Conservation (phyloP, 1,284 basidiomycete genomes). For the Volvariella volvacea region DNA sequence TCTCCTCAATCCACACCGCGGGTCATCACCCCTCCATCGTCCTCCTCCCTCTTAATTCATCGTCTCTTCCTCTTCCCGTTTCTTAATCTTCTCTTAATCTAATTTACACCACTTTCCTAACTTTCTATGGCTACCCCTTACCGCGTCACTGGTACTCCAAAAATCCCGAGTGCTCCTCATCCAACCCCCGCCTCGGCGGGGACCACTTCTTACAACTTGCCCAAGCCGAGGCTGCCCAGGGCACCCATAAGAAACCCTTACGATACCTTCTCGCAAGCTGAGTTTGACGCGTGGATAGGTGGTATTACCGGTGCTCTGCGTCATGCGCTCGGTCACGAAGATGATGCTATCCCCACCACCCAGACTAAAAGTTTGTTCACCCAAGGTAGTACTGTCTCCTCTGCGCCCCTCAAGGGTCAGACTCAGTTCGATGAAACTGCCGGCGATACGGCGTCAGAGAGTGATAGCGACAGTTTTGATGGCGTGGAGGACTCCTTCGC, state of each 20-base stretch:
- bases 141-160: conserved; percentile 12
- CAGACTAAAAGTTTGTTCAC: too few species aligned
- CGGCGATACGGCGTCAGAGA: conserved; percentile 22
- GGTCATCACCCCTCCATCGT: too few species aligned
- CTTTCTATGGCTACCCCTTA: conserved; percentile 9
- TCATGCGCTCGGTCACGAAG: conserved; percentile 43
- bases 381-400: conserved; percentile 9
- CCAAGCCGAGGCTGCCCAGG: conserved; percentile 12
- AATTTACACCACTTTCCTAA: background rate
- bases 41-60: too few species aligned
- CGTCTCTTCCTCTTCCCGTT: too few species aligned
- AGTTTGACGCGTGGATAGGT: conserved; percentile 64
- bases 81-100: background rate
- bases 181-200: conserved; percentile 15
- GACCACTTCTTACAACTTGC: conserved; percentile 6
- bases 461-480: conserved; percentile 29
- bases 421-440: background rate
- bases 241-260: conserved; percentile 62
- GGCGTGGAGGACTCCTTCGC: conserved; percentile 41
- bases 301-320: conserved; percentile 51
- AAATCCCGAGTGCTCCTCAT: conserved; percentile 17
- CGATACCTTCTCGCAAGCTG: conserved; percentile 57
- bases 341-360: conserved; percentile 10
- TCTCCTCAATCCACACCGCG: too few species aligned
- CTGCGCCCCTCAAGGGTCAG: conserved; percentile 12